Evolutionary conservation across 2,329 filamentous ascomycete species (phyloP).

Genomic region (Microascus cirrosus): DNA sequence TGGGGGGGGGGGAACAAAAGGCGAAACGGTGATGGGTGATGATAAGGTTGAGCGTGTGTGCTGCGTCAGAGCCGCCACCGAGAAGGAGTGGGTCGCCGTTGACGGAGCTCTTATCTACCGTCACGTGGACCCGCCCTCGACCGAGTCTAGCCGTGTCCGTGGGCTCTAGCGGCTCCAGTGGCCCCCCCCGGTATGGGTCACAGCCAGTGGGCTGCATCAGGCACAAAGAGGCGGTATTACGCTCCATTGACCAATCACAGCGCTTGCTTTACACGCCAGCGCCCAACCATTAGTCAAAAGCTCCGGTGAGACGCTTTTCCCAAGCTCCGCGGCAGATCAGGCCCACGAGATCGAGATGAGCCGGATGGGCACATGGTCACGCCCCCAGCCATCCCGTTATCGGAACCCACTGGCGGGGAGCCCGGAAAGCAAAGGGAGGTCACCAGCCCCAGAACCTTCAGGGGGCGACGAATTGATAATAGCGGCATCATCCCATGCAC

Average conservation of each 20-base stretch:
- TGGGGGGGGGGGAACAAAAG: not conserved
- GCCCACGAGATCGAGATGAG: not conserved
- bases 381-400: not conserved
- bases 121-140: not conserved
- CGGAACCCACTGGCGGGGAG: not conserved
- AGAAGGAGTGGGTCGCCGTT: not conserved
- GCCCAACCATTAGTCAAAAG: not conserved
- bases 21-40: not conserved
- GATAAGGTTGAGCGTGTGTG: slow-evolving; percentile 3
- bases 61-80: slow-evolving; percentile 1
- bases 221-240: not conserved
- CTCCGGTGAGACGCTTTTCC: not conserved
- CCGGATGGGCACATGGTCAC: not conserved
- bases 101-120: not conserved
- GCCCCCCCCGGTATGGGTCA: no score
- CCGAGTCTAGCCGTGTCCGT: slow-evolving; percentile 2
- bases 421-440: not conserved
- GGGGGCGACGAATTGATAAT: not conserved
- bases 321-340: not conserved
- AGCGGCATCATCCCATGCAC: not conserved
- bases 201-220: no score
- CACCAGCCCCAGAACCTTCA: not conserved
- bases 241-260: not conserved
- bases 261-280: not conserved
- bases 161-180: no score